phyloP scores from a whole-genome alignment of 257 asterid genomes.

The Fraxinus anomala region DNA sequence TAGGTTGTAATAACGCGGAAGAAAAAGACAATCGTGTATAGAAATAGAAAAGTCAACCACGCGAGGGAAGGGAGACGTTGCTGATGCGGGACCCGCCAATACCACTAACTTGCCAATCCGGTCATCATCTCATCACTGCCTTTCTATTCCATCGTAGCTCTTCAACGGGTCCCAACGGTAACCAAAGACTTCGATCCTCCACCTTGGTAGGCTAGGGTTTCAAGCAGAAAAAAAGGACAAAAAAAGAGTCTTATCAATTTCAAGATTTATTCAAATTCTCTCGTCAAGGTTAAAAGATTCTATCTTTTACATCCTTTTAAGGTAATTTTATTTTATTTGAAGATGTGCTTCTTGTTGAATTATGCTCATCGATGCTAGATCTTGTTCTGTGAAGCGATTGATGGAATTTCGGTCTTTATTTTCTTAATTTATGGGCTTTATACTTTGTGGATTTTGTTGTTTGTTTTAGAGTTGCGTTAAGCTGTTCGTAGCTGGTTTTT shows the following conservation, averaged over 20 bases:
- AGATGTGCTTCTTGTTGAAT: slow-evolving; percentile 7
- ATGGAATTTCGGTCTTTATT: background rate
- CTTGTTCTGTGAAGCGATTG: slow-evolving; percentile 26
- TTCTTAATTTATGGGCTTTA: background rate
- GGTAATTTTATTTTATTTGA: slow-evolving; percentile 5
- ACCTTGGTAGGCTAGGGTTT: slow-evolving; percentile 35
- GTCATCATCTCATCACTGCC: slow-evolving; percentile 30
- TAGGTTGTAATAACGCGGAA: too few species aligned
- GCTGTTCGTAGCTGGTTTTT: background rate
- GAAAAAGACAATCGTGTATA: too few species aligned
- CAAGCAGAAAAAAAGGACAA: slow-evolving; percentile 21
- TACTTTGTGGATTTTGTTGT: slow-evolving; percentile 1
- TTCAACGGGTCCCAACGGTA: slow-evolving; percentile 37
- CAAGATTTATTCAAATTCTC: background rate
- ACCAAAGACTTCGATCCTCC: slow-evolving; percentile 13
- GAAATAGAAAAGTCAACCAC: slow-evolving; percentile 41
- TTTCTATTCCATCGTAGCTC: slow-evolving; percentile 12
- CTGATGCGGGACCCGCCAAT: slow-evolving; percentile 30
- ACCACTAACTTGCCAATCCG: slow-evolving; percentile 45
- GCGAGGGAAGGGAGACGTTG: slow-evolving; percentile 32
- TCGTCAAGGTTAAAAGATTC: slow-evolving; percentile 28
- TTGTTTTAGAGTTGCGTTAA: background rate
- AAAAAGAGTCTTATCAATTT: background rate
- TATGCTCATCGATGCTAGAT: slow-evolving; percentile 25
- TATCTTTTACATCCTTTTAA: slow-evolving; percentile 1